Evolutionary conservation across 768 basidiomycete species (phyloP), one percentile per base, ranked within the genome.

Genomic region (Kwoniella botswanensis): DNA sequence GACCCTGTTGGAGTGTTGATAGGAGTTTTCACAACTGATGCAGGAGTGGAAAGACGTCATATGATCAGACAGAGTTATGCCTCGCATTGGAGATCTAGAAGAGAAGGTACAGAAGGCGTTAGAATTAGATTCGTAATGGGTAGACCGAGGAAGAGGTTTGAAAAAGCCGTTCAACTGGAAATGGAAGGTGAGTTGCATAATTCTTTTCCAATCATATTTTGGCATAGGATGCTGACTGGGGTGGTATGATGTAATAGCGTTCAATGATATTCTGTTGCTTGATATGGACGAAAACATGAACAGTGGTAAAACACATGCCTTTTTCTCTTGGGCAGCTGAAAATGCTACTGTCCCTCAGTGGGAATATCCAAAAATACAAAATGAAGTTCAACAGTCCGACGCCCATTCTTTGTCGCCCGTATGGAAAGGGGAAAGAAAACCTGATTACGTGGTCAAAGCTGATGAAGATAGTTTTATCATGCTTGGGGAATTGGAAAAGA

Each of bases 391-490:
- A 66, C 12, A 42, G 57, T 9, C n/a, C 54, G 52, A 43, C 13
- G 17, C 9, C 55, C 12, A 43, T 21, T 13, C 56, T 46, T 15
- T 67, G n/a, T 22, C 70, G 22, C 71, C 72, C 17, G 65, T 77
- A 21, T 82, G 78, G 59, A 67, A 65, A n/a, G 80, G 83, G n/a
- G 81, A 81, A 42, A 90, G 91, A 22, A 87, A 92, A 50, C 95
- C 94, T 12, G 93, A 97, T 82, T 98, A 90, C 78, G 89, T 98
- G 53, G 89, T 92, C 77, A 98, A 98, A 84, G 92, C 91, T 1
- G 95, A 98, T 82, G 95, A 98, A 78, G 95, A 98, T 82, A 89
- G 93, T 9, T 96, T 98, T 77, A 88, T 98, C 63, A 94, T 97
- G 89, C 88, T 98, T 42, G 92, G 92, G 2, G 95, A 98, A 82